phyloP scores from a whole-genome alignment of 2,329 filamentous ascomycete genomes.

The Arthrobotrys entomopaga region DNA sequence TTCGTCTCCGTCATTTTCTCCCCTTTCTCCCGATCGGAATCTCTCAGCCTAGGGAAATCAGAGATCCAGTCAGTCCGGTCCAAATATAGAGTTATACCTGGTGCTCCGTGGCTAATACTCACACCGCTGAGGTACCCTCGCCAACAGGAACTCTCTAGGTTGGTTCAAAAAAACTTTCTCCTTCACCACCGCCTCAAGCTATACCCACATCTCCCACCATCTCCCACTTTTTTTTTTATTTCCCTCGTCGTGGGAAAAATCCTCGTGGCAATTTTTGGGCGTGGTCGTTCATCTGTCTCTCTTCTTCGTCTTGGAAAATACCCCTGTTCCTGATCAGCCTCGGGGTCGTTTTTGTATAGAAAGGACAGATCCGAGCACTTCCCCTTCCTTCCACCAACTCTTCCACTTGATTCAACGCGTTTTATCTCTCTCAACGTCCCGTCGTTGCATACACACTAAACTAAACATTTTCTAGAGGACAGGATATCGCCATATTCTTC shows the following conservation, averaged over 20 bases:
- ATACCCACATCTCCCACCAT: constrained; percentile 14
- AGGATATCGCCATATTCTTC: constrained; percentile 33
- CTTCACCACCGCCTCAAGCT: constrained; percentile 19
- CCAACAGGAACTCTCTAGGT: constrained; percentile 48
- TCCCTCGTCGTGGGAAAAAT: constrained; percentile 9
- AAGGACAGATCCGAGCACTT: constrained; percentile 54
- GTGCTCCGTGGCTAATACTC: constrained; percentile 40
- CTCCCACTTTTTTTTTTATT: constrained; percentile 5
- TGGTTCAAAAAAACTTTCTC: constrained; percentile 28
- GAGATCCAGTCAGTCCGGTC: constrained; percentile 9
- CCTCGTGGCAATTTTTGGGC: constrained; percentile 38
- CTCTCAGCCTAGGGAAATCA: constrained; percentile 27
- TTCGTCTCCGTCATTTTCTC: constrained; percentile 8
- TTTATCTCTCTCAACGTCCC: constrained; percentile 51
- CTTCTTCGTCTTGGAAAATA: constrained; percentile 5
- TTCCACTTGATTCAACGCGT: constrained; percentile 47
- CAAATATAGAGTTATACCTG: constrained; percentile 55
- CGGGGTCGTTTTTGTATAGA: constrained; percentile 40
- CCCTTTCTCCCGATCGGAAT: constrained; percentile 44
- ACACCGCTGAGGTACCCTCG: constrained; percentile 43
- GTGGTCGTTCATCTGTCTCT: constrained; percentile 32
- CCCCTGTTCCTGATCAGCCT: constrained; percentile 45
- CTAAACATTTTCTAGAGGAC: constrained; percentile 20
- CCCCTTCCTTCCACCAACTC: constrained; percentile 35
- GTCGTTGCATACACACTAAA: constrained; percentile 15